A percentile compares a stretch with the other conserved stretches of the same genome.
Conservation (phyloP, 1,284 basidiomycete genomes). For the Marasmius oreades region DNA sequence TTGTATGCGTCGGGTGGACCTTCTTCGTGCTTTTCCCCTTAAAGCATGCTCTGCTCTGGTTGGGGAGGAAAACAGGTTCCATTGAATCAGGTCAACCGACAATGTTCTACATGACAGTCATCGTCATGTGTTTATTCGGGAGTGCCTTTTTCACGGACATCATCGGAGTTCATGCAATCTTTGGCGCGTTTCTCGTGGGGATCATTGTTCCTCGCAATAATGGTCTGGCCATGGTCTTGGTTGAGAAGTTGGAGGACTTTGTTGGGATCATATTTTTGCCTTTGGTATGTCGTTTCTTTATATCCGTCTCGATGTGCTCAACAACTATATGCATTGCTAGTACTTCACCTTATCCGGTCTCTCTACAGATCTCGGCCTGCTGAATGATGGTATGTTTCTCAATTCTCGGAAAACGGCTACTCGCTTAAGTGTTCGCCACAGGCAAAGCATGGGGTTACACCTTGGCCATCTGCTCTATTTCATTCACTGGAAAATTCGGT, state of each 20-base stretch:
- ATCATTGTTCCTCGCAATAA: slow-evolving; percentile 89
- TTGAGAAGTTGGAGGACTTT: slow-evolving; percentile 84
- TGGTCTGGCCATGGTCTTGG: slow-evolving; percentile 75
- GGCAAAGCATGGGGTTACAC: slow-evolving; percentile 91
- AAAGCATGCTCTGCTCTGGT: slow-evolving; percentile 60
- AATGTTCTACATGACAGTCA: slow-evolving; percentile 75
- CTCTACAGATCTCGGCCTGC: slow-evolving; percentile 82
- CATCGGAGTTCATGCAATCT: slow-evolving; percentile 91
- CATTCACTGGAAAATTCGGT: slow-evolving; percentile 82
- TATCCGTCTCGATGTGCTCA: neutral
- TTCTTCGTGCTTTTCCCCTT: slow-evolving; percentile 77
- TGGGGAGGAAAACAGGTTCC: slow-evolving; percentile 77
- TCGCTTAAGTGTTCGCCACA: slow-evolving; percentile 6
- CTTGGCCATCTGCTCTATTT: slow-evolving; percentile 76
- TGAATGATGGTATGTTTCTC: slow-evolving; percentile 57
- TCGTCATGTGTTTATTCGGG: slow-evolving; percentile 76
- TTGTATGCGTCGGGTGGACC: slow-evolving; percentile 80
- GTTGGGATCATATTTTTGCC: slow-evolving; percentile 83
- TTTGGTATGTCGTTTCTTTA: slow-evolving; percentile 46
- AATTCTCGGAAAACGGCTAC: neutral
- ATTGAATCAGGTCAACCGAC: slow-evolving; percentile 75
- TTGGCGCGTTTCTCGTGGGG: slow-evolving; percentile 90
- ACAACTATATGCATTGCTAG: slow-evolving; percentile 31
- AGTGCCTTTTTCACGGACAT: slow-evolving; percentile 93
- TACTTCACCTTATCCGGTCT: slow-evolving; percentile 90